A percentile compares a stretch with the other conserved stretches of the same genome.
These are phyloP conservation scores for Xylaria multiplex DNA, from an alignment of 2,329 filamentous ascomycete genomes.

Conservation along the genomic window DNA sequence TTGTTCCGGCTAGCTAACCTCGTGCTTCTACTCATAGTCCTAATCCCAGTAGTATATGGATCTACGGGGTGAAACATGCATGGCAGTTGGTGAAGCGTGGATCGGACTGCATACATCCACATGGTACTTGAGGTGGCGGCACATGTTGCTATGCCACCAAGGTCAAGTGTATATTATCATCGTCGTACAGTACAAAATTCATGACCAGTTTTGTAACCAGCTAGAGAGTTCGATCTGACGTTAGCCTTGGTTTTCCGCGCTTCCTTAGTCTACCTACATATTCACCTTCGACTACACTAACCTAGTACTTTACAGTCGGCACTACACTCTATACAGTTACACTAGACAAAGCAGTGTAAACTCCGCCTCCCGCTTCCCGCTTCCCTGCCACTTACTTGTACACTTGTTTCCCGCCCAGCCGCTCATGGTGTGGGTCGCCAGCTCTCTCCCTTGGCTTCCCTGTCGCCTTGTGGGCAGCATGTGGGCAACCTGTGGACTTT, in stretches of 20 bases:
- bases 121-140: no score
- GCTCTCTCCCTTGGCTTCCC: constrained; percentile 11
- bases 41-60: neutral
- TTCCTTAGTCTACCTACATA: constrained; percentile 5
- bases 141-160: no score
- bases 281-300: no score
- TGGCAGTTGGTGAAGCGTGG: neutral
- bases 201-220: constrained; percentile 2
- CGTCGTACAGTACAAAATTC: constrained; percentile 3
- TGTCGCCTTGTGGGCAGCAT: no score
- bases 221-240: constrained; percentile 1
- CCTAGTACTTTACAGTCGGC: no score
- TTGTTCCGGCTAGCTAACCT: constrained; percentile 7
- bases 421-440: constrained; percentile 22
- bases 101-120: no score
- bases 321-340: neutral
- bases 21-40: neutral
- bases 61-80: constrained; percentile 1
- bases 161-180: neutral
- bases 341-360: neutral
- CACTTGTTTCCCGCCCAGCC: constrained; percentile 19
- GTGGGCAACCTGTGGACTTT: constrained; percentile 5
- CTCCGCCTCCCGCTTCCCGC: constrained; percentile 22
- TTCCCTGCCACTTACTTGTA: constrained; percentile 3
- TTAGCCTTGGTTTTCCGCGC: constrained; percentile 4